Evolutionary conservation across 2,329 filamentous ascomycete genomes (phyloP).

Genomic region (Bipolaris oryzae): DNA sequence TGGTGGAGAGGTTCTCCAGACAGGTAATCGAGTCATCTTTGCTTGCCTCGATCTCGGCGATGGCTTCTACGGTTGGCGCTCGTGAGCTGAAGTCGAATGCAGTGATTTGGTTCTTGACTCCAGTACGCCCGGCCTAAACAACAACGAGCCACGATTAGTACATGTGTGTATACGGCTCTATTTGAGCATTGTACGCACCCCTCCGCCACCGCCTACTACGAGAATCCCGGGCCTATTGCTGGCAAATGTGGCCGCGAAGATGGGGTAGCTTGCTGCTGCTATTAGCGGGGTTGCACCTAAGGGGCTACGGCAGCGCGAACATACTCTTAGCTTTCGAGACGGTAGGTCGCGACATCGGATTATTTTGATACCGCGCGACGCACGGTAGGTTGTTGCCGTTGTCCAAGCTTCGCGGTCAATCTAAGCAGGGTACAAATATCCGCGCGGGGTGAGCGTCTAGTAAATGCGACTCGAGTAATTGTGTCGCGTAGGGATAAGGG

Average conservation of each 20-base stretch:
- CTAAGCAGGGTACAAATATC: neutral
- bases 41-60: constrained; percentile 77
- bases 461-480: neutral
- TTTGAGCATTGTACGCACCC: constrained; percentile 58
- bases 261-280: constrained; percentile 64
- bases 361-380: neutral
- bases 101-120: constrained; percentile 85
- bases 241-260: constrained; percentile 89
- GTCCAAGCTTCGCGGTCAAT: constrained; percentile 7
- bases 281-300: constrained; percentile 3
- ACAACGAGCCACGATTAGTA: constrained; percentile 34
- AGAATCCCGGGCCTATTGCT: constrained; percentile 72
- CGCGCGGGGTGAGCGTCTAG: neutral
- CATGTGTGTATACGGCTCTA: neutral
- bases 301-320: neutral
- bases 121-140: constrained; percentile 57
- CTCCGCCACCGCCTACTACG: constrained; percentile 86
- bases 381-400: constrained; percentile 1
- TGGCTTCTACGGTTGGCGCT: constrained; percentile 63
- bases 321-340: constrained; percentile 38
- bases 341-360: constrained; percentile 39
- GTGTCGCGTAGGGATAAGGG: constrained; percentile 5
- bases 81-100: constrained; percentile 70
- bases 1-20: constrained; percentile 69
- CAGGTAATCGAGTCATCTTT: constrained; percentile 91